Evolutionary conservation across 805 yeast genomes (phyloP), one percentile per base, ranked within the genome.

Genomic region (Saturnispora saitoi): DNA sequence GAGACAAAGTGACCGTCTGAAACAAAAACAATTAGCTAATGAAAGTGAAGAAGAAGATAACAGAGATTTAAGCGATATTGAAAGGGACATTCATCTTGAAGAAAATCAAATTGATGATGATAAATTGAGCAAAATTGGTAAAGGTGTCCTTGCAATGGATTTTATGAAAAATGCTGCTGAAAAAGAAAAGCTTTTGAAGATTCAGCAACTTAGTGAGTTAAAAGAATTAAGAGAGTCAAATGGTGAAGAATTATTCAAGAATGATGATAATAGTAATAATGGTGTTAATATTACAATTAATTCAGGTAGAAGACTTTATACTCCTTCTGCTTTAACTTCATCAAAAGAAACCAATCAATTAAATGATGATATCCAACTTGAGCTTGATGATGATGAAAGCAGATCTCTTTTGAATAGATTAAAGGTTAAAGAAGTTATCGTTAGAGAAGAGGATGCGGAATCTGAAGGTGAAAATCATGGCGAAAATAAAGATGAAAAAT

Each of bases 131-230:
- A 73, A 70, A 41, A 64, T 81, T n/a, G 90, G 93, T 19, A 91
- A 90, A 64, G 97, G 98, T 48, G 82, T 91, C 19, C 68, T 91
- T 75, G 83, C 81, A 43, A 93, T 93, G 98, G 95, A 90, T 56
- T 91, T 91, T 65, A 91, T 91, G 98, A 82, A 75, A 55, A 84
- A 83, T 51, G 98, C 98, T 1, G 95, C 83, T 52, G 81, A 80
- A 48, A 75, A 81, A 55, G 77, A 78, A 53, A 75, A 72, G 50
- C 72, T 75, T 47, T 79, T 73, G 39, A 90, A 87, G 63, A 65
- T 71, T 45, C 71, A 72, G 50, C 73, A 75, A 30, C 63, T 80
- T 39, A 75, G 71, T 51, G 69, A 70, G 43, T 60, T 87, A 48
- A 76, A 76, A 54, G 61, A 55, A n/a, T 64, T 75, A 49, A 66